Base-by-base conservation (phyloP, 2,329 filamentous ascomycete genomes). In the Pseudocercospora eumusae region DNA sequence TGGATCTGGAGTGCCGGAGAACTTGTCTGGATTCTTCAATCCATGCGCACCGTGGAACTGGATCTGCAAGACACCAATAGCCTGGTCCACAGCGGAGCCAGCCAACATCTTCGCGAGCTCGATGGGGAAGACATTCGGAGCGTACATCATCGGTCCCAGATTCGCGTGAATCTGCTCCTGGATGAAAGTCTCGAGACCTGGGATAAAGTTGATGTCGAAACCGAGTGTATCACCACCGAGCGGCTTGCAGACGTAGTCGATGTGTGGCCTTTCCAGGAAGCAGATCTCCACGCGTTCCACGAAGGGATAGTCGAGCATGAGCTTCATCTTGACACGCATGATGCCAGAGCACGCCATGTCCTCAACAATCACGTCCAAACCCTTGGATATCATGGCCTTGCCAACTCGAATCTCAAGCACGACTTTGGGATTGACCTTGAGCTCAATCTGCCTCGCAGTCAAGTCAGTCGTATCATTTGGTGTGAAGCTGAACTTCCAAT, bases 401-500 rank as follows among this genome's bases (percentile, higher is more conserved):
- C 95, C 95, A 57, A 99, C 84, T 66, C 95, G 88, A 60, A 99
- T 92, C 75, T 99, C 95, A 25, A 99, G 85, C 10, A 98, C 91
- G 61, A 99, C 83, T 79, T 98, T 99, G 59, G 95, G 95, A 74
- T 99, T 98, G 77, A 98, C 86, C 82, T 96, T 97, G 82, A 93
- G 92, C 81, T 91, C 93, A 73, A 97, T 79, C 76, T 99, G 95
- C 64, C 89, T 87, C 1, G 88, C 82, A 1, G 95, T 99, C 84
- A 99, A 86, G 76, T 99, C 95, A 68, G 90, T 88, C 2, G 86
- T 90, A 76, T 99, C 96, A 69, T 95, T 98, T 33, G 95, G 95
- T 0, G 91, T 98, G 80, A 99, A 99, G 82, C 93, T 98, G 78
- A 99, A 99, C 73, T 96, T 96, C 95, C 95, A 99, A 75, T 99